Percentiles rank a stretch among this genome's conserved stretches.
These are phyloP conservation scores for Echinosophora koreensis DNA, from an alignment of 306 rosid genomes.

Conservation along the genomic window DNA sequence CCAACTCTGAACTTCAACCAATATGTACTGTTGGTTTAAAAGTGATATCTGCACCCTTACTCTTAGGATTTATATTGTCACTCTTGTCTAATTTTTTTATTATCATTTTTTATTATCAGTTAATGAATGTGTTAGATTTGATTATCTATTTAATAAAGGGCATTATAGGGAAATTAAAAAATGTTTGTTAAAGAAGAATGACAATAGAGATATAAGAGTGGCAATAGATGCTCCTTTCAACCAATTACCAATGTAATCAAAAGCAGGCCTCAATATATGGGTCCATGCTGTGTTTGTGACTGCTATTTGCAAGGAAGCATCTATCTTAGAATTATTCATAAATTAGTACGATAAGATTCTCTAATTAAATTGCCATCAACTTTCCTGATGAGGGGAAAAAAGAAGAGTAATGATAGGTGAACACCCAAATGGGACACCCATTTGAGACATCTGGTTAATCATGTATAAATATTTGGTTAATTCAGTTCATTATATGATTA, in stretches of 20 bases:
- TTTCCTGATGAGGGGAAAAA: background rate
- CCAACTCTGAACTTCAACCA: slow-evolving; percentile 25
- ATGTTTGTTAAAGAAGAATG: too few relatives aligned
- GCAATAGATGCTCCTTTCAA: too few relatives aligned
- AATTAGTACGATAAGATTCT: slow-evolving; percentile 35
- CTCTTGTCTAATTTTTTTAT: background rate
- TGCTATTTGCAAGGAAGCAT: slow-evolving; percentile 26
- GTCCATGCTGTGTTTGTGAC: slow-evolving; percentile 11
- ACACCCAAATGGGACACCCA: too few relatives aligned
- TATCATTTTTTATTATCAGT: too few relatives aligned
- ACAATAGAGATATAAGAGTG: background rate
- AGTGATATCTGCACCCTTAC: slow-evolving; percentile 23
- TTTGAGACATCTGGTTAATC: too few relatives aligned
- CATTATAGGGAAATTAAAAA: background rate
- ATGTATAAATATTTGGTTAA: too few relatives aligned
- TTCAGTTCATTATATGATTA: too few relatives aligned
- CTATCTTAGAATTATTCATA: background rate
- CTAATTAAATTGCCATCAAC: slow-evolving; percentile 4
- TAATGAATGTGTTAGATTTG: background rate
- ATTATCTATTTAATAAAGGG: background rate
- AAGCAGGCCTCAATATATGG: too few relatives aligned
- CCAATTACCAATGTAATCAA: too few relatives aligned
- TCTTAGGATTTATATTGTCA: background rate
- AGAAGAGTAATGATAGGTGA: too few relatives aligned
- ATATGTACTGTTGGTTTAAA: slow-evolving; percentile 25